Evolutionary conservation across 2,329 filamentous ascomycete species (phyloP).

Genomic region (Epichloe sylvatica): DNA sequence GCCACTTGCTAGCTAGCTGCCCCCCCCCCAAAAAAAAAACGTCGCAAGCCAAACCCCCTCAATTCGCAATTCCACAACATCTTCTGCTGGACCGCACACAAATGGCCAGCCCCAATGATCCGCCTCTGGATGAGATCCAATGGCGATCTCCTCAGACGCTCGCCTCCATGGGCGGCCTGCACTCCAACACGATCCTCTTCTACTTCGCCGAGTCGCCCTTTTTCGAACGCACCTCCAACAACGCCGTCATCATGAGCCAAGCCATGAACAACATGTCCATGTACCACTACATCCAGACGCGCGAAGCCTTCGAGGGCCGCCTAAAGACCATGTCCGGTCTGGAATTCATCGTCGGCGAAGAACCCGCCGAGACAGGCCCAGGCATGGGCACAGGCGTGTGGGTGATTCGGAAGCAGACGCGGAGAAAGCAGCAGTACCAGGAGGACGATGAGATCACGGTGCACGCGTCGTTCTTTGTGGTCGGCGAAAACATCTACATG

Average conservation of each 20-base stretch:
- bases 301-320: constrained; percentile 49
- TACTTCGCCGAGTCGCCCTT: constrained; percentile 57
- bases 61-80: not conserved
- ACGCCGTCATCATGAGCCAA: constrained; percentile 48
- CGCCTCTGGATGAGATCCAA: constrained; percentile 52
- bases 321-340: constrained; percentile 51
- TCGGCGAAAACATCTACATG: constrained; percentile 54
- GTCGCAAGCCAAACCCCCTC: too few species aligned
- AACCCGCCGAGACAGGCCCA: constrained; percentile 47
- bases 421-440: constrained; percentile 39
- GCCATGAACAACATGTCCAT: constrained; percentile 47
- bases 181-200: constrained; percentile 51
- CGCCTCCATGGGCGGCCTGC: constrained; percentile 41
- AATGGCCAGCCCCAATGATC: constrained; percentile 34
- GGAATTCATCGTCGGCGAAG: constrained; percentile 52
- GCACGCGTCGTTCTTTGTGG: constrained; percentile 48
- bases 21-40: too few species aligned
- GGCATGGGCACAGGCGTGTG: constrained; percentile 55
- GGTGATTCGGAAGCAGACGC: constrained; percentile 55
- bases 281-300: constrained; percentile 42
- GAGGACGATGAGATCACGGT: constrained; percentile 46
- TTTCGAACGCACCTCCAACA: constrained; percentile 55
- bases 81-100: not conserved
- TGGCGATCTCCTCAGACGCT: constrained; percentile 42
- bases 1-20: too few species aligned